phyloP scores from a whole-genome alignment of 2,329 filamentous ascomycete genomes.

The Penicillium sp. region DNA sequence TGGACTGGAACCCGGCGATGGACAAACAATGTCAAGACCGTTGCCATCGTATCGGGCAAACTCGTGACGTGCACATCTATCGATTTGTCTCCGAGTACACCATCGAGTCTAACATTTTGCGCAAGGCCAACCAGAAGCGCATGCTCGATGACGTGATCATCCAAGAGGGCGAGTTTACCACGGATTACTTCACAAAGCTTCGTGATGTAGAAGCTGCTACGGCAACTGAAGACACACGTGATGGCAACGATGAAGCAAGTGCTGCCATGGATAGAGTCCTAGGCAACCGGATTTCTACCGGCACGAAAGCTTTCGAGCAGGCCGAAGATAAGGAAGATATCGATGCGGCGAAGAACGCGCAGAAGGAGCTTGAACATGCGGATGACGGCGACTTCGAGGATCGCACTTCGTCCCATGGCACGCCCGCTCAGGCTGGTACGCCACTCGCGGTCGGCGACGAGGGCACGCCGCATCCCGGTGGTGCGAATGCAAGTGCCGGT shows the following conservation, averaged over 20 bases:
- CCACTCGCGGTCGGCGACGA: slow-evolving; percentile 45
- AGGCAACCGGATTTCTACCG: slow-evolving; percentile 66
- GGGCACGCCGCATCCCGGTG: slow-evolving; percentile 14
- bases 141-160: slow-evolving; percentile 98
- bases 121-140: slow-evolving; percentile 95
- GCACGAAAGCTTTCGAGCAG: slow-evolving; percentile 76
- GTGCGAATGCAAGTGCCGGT: neutral
- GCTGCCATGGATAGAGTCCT: slow-evolving; percentile 86
- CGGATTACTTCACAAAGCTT: slow-evolving; percentile 87
- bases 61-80: slow-evolving; percentile 96
- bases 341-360: slow-evolving; percentile 80
- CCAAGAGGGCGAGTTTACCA: slow-evolving; percentile 96
- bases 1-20: slow-evolving; percentile 99
- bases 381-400: slow-evolving; percentile 86
- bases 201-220: slow-evolving; percentile 67
- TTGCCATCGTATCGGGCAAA: slow-evolving; percentile 96
- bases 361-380: slow-evolving; percentile 81
- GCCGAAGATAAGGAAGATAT: slow-evolving; percentile 94
- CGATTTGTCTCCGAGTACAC: slow-evolving; percentile 90
- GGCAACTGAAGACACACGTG: slow-evolving; percentile 58
- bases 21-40: slow-evolving; percentile 99
- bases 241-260: slow-evolving; percentile 72
- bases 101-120: slow-evolving; percentile 95
- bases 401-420: slow-evolving; percentile 48
- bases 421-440: slow-evolving; percentile 41